These are phyloP conservation scores for Gilbertella persicaria DNA, from an alignment of 371 early-diverging fungal genomes.

Conservation along the genomic window DNA sequence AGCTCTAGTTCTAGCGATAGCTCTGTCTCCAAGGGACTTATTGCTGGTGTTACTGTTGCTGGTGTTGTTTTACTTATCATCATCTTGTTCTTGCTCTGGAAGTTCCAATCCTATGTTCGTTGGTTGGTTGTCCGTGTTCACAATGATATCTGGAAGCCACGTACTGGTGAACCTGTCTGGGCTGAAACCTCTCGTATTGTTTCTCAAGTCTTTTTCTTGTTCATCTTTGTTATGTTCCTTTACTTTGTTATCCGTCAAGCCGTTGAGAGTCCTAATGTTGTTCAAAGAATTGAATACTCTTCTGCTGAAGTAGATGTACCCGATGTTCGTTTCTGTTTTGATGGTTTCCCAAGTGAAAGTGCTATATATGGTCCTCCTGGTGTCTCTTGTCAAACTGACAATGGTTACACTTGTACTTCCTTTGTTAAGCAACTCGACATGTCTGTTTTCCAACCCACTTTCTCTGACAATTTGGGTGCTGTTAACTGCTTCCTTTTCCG, in stretches of 20 bases:
- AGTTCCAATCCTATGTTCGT: constrained; percentile 39
- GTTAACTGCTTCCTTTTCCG: constrained; percentile 48
- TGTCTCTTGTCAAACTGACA: constrained; percentile 42
- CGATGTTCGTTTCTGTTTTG: constrained; percentile 53
- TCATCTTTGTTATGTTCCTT: constrained; percentile 41
- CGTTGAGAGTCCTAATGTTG: constrained; percentile 44
- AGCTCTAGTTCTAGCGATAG: constrained; percentile 1
- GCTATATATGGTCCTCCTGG: constrained; percentile 23
- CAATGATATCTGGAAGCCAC: constrained; percentile 44
- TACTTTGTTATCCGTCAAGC: constrained; percentile 49
- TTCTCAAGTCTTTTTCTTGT: constrained; percentile 41
- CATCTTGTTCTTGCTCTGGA: constrained; percentile 44
- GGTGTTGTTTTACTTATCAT: constrained; percentile 31
- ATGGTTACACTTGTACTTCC: constrained; percentile 32
- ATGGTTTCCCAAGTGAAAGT: constrained; percentile 33
- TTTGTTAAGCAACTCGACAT: constrained; percentile 35
- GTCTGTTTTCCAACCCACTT: constrained; percentile 39
- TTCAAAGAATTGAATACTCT: constrained; percentile 38
- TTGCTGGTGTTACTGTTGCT: constrained; percentile 48
- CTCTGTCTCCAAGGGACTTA: constrained; percentile 36
- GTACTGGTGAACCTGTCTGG: constrained; percentile 52
- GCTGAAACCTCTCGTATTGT: constrained; percentile 49
- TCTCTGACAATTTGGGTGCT: constrained; percentile 37
- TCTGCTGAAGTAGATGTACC: constrained; percentile 41
- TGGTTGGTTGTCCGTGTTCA: constrained; percentile 41